Conservation (phyloP, 2,329 filamentous ascomycete genomes). For the Fusarium acutatum region DNA sequence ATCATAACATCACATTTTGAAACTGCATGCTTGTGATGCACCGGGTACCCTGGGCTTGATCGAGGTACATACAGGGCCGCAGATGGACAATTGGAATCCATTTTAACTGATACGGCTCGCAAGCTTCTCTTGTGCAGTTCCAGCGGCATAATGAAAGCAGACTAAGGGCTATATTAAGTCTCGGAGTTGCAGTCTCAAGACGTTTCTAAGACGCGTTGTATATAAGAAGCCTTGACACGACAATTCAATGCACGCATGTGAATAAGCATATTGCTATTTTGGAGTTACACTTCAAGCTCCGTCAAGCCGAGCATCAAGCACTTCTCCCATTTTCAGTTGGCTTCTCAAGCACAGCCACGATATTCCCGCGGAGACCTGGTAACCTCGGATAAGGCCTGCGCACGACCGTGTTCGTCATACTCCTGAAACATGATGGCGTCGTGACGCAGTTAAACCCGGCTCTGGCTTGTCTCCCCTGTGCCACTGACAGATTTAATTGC, state of each 20-base stretch:
- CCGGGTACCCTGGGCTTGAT: neutral
- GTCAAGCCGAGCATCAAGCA: neutral
- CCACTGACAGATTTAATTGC: neutral
- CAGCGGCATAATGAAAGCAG: neutral
- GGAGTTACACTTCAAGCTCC: neutral
- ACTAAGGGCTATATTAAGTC: neutral
- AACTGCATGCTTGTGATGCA: neutral
- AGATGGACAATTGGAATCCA: neutral
- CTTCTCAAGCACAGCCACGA: neutral
- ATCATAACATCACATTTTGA: neutral
- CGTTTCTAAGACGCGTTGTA: neutral
- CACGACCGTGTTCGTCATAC: neutral
- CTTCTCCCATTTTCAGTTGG: neutral
- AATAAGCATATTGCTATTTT: neutral
- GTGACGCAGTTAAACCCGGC: neutral
- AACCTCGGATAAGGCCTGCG: neutral
- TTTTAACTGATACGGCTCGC: neutral
- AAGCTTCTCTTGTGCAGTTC: neutral
- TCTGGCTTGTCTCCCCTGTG: neutral
- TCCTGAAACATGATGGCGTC: neutral
- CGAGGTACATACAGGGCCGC: neutral
- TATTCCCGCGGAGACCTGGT: neutral
- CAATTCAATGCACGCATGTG: neutral
- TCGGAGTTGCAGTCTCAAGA: neutral
- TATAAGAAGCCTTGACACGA: neutral